phyloP scores from a whole-genome alignment of 2,329 filamentous ascomycete species.

The Stemphylium lycopersici region DNA sequence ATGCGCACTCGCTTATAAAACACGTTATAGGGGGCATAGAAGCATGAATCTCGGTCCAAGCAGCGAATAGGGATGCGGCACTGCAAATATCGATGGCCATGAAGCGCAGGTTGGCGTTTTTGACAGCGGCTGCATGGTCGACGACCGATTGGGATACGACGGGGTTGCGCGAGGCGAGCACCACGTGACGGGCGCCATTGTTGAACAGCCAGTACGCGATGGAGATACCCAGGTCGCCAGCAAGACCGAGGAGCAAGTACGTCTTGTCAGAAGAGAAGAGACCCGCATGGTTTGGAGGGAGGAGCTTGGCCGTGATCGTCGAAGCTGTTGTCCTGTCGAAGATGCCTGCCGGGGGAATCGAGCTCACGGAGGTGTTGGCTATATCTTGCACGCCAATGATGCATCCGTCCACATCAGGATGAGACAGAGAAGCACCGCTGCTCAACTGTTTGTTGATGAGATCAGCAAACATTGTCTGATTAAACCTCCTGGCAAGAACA shows the following conservation, averaged over 20 bases:
- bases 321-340: no score
- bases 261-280: conserved; percentile 15
- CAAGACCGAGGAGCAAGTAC: conserved; percentile 29
- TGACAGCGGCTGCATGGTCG: not conserved
- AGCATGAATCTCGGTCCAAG: not conserved
- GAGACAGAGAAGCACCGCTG: no score
- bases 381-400: no score
- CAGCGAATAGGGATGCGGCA: not conserved
- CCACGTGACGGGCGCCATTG: conserved; percentile 28
- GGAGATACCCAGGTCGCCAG: conserved; percentile 26
- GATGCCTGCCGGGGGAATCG: no score
- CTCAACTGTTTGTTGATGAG: no score
- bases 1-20: no score
- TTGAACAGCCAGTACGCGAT: conserved; percentile 31
- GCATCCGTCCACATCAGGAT: no score
- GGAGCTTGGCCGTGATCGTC: no score
- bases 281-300: not conserved
- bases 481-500: no score
- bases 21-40: conserved; percentile 2
- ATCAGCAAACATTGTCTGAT: no score
- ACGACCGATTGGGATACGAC: conserved; percentile 33
- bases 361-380: no score
- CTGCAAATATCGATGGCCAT: conserved; percentile 9
- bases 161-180: conserved; percentile 50
- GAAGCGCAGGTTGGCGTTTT: conserved; percentile 5